Evolutionary conservation across 257 asterid species (phyloP).

Genomic region (Primulina eburnea): DNA sequence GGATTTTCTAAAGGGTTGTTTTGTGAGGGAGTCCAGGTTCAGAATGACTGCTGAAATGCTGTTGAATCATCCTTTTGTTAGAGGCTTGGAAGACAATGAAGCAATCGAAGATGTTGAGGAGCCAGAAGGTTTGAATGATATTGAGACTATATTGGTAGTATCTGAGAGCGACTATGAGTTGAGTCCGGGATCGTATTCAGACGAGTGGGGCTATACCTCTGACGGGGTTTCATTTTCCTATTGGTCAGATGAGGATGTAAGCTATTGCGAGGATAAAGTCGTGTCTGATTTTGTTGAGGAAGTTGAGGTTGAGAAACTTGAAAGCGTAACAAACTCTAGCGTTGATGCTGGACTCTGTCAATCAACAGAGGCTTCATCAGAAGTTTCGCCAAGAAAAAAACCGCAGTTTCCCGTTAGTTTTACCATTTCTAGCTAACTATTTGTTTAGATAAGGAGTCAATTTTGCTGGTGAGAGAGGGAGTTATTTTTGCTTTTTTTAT

Average conservation of each 20-base stretch:
- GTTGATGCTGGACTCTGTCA: constrained; percentile 36
- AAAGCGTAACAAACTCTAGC: constrained; percentile 25
- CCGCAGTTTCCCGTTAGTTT: constrained; percentile 43
- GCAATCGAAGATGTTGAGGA: constrained; percentile 35
- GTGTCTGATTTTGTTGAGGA: constrained; percentile 35
- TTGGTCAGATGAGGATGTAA: constrained; percentile 55
- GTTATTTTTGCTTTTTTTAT: background rate
- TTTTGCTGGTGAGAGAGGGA: constrained; percentile 31
- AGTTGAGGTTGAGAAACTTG: constrained; percentile 31
- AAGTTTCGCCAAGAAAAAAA: constrained; percentile 24
- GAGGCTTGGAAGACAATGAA: constrained; percentile 39
- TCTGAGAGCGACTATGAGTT: constrained; percentile 51
- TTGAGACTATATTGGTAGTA: constrained; percentile 44
- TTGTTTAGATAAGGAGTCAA: constrained; percentile 30
- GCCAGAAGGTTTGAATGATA: constrained; percentile 52
- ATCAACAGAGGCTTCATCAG: constrained; percentile 28
- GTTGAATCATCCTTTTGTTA: constrained; percentile 58
- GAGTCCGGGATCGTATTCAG: constrained; percentile 29
- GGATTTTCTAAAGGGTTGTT: constrained; percentile 76
- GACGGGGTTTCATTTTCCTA: constrained; percentile 39
- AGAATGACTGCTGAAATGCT: constrained; percentile 81
- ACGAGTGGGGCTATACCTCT: constrained; percentile 36
- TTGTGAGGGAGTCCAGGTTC: constrained; percentile 64
- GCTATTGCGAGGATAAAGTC: constrained; percentile 30
- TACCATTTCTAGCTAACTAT: constrained; percentile 39